These are phyloP conservation scores for Spathaspora girioi DNA, from an alignment of 805 yeast species.

Conservation along the genomic window DNA sequence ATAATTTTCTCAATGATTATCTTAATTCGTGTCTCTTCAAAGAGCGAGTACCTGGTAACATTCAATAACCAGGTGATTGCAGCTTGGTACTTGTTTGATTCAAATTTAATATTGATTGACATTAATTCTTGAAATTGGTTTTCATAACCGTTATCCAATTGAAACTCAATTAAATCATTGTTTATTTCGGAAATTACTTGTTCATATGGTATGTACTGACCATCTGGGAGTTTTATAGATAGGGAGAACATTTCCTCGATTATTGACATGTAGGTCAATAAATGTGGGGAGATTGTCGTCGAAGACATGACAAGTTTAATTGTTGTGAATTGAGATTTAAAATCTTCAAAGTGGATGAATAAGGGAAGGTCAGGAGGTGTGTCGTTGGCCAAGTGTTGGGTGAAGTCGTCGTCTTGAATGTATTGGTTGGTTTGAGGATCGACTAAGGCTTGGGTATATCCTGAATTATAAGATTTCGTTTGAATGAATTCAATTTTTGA, in stretches of 20 bases:
- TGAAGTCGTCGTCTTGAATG: constrained; percentile 21
- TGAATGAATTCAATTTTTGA: constrained; percentile 66
- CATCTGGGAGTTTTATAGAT: constrained; percentile 65
- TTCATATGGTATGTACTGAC: constrained; percentile 54
- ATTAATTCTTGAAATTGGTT: constrained; percentile 65
- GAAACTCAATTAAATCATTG: constrained; percentile 64
- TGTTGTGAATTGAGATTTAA: constrained; percentile 73
- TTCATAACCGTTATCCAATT: constrained; percentile 54
- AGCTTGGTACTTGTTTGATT: constrained; percentile 53
- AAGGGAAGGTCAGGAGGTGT: constrained; percentile 59
- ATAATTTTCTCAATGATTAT: constrained; percentile 61
- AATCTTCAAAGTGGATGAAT: constrained; percentile 74
- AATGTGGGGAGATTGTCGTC: constrained; percentile 43
- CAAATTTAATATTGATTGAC: constrained; percentile 58
- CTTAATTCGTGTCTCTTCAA: constrained; percentile 69
- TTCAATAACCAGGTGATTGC: constrained; percentile 78
- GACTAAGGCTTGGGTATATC: constrained; percentile 36
- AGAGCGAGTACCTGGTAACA: constrained; percentile 60
- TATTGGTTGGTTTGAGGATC: constrained; percentile 19
- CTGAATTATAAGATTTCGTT: constrained; percentile 62
- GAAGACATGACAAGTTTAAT: constrained; percentile 61
- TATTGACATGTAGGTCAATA: constrained; percentile 61
- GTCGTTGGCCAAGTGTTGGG: constrained; percentile 15
- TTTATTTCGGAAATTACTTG: constrained; percentile 72
- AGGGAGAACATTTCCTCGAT: constrained; percentile 66